Percentiles rank a stretch among this genome's conserved stretches.
Conservation (phyloP, 2,329 filamentous ascomycete species). For the Sclerotinia subarctica region DNA sequence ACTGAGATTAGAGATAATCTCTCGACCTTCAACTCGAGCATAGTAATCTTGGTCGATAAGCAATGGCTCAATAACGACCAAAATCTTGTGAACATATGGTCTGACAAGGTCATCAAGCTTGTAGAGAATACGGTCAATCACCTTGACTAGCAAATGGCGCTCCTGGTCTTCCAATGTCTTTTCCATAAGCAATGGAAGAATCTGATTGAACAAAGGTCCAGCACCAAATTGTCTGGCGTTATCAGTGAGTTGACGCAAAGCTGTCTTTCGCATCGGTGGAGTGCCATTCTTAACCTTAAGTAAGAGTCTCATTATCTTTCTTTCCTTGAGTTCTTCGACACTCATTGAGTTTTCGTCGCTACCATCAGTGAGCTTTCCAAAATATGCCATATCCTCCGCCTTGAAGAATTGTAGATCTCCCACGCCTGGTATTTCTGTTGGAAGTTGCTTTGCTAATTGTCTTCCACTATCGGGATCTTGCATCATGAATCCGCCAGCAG, state of each 20-base stretch:
- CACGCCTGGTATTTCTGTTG: conserved; percentile 92
- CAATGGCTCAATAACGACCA: conserved; percentile 97
- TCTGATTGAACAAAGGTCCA: conserved; percentile 93
- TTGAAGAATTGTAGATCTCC: conserved; percentile 98
- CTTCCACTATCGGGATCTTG: conserved; percentile 87
- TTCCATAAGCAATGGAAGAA: conserved; percentile 95
- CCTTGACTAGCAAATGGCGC: conserved; percentile 95
- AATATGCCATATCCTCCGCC: conserved; percentile 97
- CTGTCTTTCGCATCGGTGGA: conserved; percentile 97
- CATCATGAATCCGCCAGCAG: conserved; percentile 90
- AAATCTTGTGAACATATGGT: conserved; percentile 95
- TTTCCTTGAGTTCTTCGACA: conserved; percentile 93
- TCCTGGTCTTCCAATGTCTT: conserved; percentile 97
- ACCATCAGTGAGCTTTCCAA: conserved; percentile 93
- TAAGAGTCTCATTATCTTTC: conserved; percentile 95
- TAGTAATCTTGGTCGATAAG: conserved; percentile 99
- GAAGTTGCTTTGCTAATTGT: conserved; percentile 82
- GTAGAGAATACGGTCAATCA: conserved; percentile 97
- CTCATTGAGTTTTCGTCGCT: conserved; percentile 87
- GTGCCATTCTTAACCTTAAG: conserved; percentile 99
- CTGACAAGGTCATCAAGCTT: conserved; percentile 96
- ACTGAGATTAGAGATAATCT: conserved; percentile 96
- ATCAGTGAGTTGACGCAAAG: conserved; percentile 92
- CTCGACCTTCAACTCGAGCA: conserved; percentile 92
- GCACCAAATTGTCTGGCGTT: conserved; percentile 96